Evolutionary conservation across 192 early-diverging fungal genomes (phyloP), one percentile per base, ranked within the genome.

Genomic region (Linnemannia zychae): DNA sequence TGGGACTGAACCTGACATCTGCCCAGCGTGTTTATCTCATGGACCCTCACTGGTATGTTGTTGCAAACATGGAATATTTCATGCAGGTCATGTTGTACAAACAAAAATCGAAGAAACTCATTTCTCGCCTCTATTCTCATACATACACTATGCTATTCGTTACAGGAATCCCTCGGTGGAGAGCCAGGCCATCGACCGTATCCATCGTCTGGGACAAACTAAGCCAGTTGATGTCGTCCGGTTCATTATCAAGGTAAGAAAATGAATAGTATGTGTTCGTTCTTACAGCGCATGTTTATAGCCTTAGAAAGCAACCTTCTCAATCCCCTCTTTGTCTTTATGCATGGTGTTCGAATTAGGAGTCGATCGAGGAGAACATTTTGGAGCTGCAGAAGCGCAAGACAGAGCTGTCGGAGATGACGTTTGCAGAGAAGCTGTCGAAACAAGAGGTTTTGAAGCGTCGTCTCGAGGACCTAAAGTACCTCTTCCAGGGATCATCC

Each of bases 171-270:
- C 91, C 20, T 93, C 94, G n/a, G 93, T 95, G 24, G 94, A 97
- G 87, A 88, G 90, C 36, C 96, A 97, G 79, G 96, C 96, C 0
- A 94, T 97, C 49, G 96, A 97, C 80, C 93, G 96, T 75, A 92
- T 97, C 50, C 95, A 97, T 83, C 91, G 96, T n/a, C 84, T 97
- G 2, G 96, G 96, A 22, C 96, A 97, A 74, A 88, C 71, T 36
- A 82, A 88, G 37, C 90, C 92, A 0, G 92, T 95, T 22, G 90
- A 90, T 16, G 91, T 93, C 3, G 86, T 91, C 17, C 92, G 93
- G 37, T 95, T 93, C 76, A 92, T 96, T 76, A 87, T 94, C 38
- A 88, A 90, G 71, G 90, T 87, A 87, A 52, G 37, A 65, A 16
- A 0, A 72, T 50, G 15, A 16, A 4, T 22, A 9, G 6, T 16